phyloP scores from a whole-genome alignment of 2,329 filamentous ascomycete species.

The Ophiostoma ips region DNA sequence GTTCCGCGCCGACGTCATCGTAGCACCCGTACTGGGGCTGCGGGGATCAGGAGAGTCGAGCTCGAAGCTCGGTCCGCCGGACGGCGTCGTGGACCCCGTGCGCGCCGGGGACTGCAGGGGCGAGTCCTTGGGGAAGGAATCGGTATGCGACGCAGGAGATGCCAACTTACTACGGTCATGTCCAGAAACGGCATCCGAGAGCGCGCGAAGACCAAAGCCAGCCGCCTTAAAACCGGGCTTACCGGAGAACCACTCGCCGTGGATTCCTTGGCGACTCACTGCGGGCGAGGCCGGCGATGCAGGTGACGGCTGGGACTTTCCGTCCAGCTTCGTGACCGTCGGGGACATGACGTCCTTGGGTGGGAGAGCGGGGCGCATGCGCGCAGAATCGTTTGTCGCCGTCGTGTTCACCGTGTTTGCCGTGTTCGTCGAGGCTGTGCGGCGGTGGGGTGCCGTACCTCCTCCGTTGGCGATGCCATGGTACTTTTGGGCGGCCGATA shows the following conservation, averaged over 20 bases:
- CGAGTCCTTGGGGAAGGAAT: conserved; percentile 37
- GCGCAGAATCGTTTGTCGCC: conserved; percentile 30
- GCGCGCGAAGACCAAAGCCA: conserved; percentile 62
- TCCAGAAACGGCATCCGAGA: conserved; percentile 59
- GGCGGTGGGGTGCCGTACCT: conserved; percentile 33
- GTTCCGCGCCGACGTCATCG: conserved; percentile 33
- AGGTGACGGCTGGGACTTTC: conserved; percentile 20
- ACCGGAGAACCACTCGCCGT: conserved; percentile 41
- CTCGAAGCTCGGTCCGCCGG: conserved; percentile 57
- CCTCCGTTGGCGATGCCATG: conserved; percentile 37
- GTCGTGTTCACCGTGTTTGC: too few relatives aligned
- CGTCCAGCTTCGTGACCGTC: conserved; percentile 47
- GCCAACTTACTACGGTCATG: conserved; percentile 37
- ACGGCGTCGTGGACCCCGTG: conserved; percentile 62
- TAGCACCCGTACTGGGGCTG: conserved; percentile 35
- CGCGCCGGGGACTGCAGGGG: conserved; percentile 51
- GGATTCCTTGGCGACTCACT: conserved; percentile 28
- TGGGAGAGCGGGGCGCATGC: conserved; percentile 30
- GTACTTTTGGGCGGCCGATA: conserved; percentile 58
- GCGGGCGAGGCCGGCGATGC: conserved; percentile 27
- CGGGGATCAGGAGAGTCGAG: conserved; percentile 60
- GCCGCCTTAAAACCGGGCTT: conserved; percentile 36
- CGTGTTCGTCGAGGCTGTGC: conserved; percentile 46
- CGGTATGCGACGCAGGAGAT: conserved; percentile 34
- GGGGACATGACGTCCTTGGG: conserved; percentile 41